Evolutionary conservation across 78 protist genomes (phyloP).

Genomic region (Speleostelium caveatum): DNA sequence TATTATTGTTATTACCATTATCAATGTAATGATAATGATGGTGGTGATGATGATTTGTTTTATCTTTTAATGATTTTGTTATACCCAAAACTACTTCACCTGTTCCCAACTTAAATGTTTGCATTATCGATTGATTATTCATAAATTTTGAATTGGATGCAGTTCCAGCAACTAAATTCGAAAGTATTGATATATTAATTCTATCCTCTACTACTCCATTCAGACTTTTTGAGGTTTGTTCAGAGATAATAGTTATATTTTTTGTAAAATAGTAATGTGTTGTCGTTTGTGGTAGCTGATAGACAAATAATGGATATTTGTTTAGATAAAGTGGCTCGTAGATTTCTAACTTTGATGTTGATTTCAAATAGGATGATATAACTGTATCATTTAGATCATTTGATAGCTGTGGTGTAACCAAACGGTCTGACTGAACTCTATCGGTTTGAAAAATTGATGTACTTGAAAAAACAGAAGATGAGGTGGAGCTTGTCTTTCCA

Average conservation of each 20-base stretch:
- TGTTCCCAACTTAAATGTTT: slow-evolving; percentile 45
- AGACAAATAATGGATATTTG: slow-evolving; percentile 79
- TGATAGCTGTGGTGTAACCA: background rate
- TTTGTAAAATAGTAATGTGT: slow-evolving; percentile 55
- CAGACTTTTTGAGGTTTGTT: background rate
- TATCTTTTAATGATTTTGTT: slow-evolving; percentile 16
- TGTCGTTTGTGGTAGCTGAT: slow-evolving; percentile 63
- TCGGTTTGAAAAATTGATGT: slow-evolving; percentile 43
- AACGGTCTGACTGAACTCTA: slow-evolving; percentile 22
- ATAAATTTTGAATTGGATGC: slow-evolving; percentile 60
- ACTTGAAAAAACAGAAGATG: background rate
- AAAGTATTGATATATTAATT: slow-evolving; percentile 26
- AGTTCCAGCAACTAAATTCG: slow-evolving; percentile 73
- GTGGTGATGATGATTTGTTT: background rate
- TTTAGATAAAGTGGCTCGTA: slow-evolving; percentile 70
- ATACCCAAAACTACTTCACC: slow-evolving; percentile 53
- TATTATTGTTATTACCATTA: slow-evolving; percentile 2
- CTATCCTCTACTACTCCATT: background rate
- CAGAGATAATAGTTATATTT: slow-evolving; percentile 47
- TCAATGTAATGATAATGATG: background rate
- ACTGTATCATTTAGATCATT: slow-evolving; percentile 18
- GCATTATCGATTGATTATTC: slow-evolving; percentile 77
- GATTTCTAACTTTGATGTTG: slow-evolving; percentile 51
- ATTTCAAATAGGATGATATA: slow-evolving; percentile 34
- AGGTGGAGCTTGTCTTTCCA: background rate